Base-by-base conservation (phyloP, 2,329 filamentous ascomycete genomes). In the Aspergillus sojae region DNA sequence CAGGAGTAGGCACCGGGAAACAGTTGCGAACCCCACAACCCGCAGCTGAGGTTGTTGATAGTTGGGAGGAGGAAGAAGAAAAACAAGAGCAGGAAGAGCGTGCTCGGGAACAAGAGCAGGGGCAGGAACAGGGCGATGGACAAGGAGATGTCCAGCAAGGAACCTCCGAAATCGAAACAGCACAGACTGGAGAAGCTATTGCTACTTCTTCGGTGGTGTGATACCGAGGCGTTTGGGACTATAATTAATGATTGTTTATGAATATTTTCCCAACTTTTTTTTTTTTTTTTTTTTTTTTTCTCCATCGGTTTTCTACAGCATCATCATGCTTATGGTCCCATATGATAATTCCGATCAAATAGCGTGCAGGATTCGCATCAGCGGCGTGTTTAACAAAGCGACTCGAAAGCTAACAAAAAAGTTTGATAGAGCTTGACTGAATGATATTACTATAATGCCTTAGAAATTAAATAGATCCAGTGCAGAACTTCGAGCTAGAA, bases 11-110 rank as follows among this genome's bases (percentile, higher is more conserved):
- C 28, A 69, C 69, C n/a, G 70, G 69, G 11, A 78, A 75, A 63
- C 68, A 73, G 60, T 57, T 71, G 46, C 69, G 66, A 57, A 68
- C 65, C 39, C 63, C 68, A 50, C 60, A 69, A 4, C 61, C 69
- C 7, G 28, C 61, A 46, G 69, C 67, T 16, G 70, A 78, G 28
- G 77, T 82, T 28, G 79, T 74, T 12, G 81, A 83, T 67, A 78
- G 78, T 65, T 83, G 81, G 80, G 81, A 83, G 61, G 77, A 80
- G 41, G 80, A 80, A 56, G 75, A 80, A 50, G 78, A 81, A 61
- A 78, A 75, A 53, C 78, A 82, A 46, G 80, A 82, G 43, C 65
- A 74, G 62, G 70, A 72, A 21, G 75, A 73, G 50, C 65, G 62
- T 52, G 68, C 68, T 23, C 65, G 64, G 32, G 68, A 67, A 30